Conservation (phyloP, 495 filamentous ascomycete genomes). For the Hypomontagnella submonticulosa region DNA sequence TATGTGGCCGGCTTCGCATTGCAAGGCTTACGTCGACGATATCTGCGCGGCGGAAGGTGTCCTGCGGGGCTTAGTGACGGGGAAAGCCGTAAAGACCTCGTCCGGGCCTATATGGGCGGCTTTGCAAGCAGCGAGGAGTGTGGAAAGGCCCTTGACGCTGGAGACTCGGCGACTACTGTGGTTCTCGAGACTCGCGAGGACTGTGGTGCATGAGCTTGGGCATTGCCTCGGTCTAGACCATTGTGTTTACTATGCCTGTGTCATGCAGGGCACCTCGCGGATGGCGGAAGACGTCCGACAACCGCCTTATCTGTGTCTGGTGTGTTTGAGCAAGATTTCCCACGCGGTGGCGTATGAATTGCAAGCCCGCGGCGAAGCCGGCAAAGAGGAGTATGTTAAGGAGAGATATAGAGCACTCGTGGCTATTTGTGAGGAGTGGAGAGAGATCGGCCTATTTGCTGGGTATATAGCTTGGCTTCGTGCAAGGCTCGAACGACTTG, state of each 20-base stretch:
- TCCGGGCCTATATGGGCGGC: slow-evolving; percentile 33
- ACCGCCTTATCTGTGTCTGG: slow-evolving; percentile 73
- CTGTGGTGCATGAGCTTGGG: slow-evolving; percentile 70
- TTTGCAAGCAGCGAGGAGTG: slow-evolving; percentile 24
- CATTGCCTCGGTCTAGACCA: slow-evolving; percentile 75
- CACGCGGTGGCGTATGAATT: slow-evolving; percentile 38
- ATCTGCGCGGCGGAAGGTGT: slow-evolving; percentile 38
- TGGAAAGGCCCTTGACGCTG: slow-evolving; percentile 8
- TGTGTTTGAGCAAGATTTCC: slow-evolving; percentile 68
- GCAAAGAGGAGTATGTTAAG: slow-evolving; percentile 51
- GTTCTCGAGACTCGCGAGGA: slow-evolving; percentile 67
- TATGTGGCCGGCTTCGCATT: slow-evolving; percentile 74
- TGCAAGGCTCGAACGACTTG: slow-evolving; percentile 24
- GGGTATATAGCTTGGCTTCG: slow-evolving; percentile 55
- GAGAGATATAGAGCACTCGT: slow-evolving; percentile 58
- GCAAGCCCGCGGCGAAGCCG: slow-evolving; percentile 34
- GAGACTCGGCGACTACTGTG: slow-evolving; percentile 55
- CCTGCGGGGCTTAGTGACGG: background rate
- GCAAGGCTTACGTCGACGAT: slow-evolving; percentile 58
- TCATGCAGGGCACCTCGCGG: slow-evolving; percentile 71
- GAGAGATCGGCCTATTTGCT: slow-evolving; percentile 53
- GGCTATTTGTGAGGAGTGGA: slow-evolving; percentile 56
- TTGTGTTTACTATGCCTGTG: slow-evolving; percentile 75
- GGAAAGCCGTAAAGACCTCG: background rate
- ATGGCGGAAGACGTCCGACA: slow-evolving; percentile 72